Conservation (phyloP, 2,329 filamentous ascomycete genomes). For the Cercospora citrullina region DNA sequence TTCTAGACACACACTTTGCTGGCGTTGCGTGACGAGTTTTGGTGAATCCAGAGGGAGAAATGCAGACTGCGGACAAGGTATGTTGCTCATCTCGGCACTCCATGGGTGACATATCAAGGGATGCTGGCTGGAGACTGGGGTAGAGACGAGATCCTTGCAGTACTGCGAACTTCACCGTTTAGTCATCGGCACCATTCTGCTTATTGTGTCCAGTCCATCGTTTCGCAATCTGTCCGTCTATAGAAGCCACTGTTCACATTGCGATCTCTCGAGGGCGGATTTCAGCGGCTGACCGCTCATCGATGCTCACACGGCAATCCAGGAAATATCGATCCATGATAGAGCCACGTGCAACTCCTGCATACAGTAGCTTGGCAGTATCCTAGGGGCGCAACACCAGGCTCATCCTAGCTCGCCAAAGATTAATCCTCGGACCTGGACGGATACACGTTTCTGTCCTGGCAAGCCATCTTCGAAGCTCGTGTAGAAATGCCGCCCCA, state of each 20-base stretch:
- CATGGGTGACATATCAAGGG: background rate
- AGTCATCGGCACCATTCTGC: background rate
- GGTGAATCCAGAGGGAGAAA: background rate
- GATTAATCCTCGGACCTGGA: background rate
- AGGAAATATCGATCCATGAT: background rate
- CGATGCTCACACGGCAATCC: background rate
- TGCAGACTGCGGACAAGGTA: background rate
- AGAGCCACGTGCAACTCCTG: background rate
- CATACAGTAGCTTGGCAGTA: background rate
- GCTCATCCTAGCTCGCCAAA: background rate
- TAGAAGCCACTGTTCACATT: background rate
- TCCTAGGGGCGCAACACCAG: background rate
- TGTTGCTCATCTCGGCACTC: slow-evolving; percentile 2
- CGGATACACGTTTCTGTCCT: background rate
- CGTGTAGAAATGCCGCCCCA: background rate
- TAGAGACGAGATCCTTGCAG: background rate
- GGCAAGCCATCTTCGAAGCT: background rate
- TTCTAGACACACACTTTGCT: background rate
- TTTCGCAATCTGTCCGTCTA: background rate
- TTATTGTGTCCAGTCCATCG: background rate
- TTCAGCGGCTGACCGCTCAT: background rate
- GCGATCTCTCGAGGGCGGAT: background rate
- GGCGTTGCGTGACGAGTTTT: background rate
- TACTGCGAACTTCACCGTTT: background rate
- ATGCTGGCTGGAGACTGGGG: background rate